phyloP scores from a whole-genome alignment of 2,329 filamentous ascomycete species.

The Tolypocladium album region DNA sequence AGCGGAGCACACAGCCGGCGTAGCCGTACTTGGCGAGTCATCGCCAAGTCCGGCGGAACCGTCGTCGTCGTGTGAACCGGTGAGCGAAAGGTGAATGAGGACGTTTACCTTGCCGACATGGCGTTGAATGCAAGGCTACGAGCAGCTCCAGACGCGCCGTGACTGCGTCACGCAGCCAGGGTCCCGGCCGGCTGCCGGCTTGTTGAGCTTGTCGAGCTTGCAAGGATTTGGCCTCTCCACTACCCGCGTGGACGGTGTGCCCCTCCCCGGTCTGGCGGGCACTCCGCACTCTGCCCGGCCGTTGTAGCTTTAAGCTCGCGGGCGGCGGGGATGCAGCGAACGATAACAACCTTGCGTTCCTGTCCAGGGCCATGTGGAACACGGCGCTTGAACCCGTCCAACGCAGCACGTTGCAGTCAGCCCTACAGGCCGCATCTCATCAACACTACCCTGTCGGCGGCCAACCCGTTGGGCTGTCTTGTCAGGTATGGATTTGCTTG shows the following conservation, averaged over 20 bases:
- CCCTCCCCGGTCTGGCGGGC: not conserved
- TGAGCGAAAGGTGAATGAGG: not conserved
- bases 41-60: not conserved
- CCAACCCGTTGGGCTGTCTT: not conserved
- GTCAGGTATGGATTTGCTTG: not conserved
- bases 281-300: conserved; percentile 2
- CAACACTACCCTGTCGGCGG: not conserved
- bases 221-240: conserved; percentile 1
- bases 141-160: not conserved
- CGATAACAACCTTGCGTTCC: not conserved
- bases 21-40: not conserved
- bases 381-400: not conserved
- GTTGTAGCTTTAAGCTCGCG: conserved; percentile 4
- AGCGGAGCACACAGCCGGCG: not conserved
- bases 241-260: not conserved
- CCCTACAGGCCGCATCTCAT: not conserved
- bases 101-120: not conserved
- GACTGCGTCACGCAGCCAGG: not conserved
- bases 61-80: not conserved
- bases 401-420: not conserved
- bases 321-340: conserved; percentile 1
- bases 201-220: not conserved
- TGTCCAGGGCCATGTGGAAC: conserved; percentile 1
- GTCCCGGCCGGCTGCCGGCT: not conserved
- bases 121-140: not conserved